A percentile compares a stretch with the other conserved stretches of the same genome.
phyloP scores from a whole-genome alignment of 257 asterid species.

The Rehmannia glutinosa region DNA sequence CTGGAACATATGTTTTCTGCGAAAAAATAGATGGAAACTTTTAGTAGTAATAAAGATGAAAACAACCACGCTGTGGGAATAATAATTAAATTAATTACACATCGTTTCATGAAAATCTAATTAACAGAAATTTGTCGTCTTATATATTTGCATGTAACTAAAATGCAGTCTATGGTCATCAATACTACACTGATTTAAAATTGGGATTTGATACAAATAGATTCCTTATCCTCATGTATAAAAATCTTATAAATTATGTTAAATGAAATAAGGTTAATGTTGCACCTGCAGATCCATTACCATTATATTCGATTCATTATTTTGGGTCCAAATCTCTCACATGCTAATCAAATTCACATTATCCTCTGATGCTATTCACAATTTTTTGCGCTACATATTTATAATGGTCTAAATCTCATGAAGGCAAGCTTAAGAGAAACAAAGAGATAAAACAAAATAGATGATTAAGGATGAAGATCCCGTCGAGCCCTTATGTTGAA shows the following conservation, averaged over 20 bases:
- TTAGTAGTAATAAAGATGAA: not conserved
- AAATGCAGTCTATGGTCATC: not conserved
- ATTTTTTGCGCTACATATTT: not conserved
- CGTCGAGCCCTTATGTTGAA: not conserved
- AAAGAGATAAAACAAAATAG: not conserved
- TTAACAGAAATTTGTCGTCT: not conserved
- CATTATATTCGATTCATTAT: not conserved
- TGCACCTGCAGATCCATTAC: not conserved
- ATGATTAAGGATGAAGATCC: not conserved
- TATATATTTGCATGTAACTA: not conserved
- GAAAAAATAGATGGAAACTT: not conserved
- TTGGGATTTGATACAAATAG: not conserved
- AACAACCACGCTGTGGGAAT: not conserved
- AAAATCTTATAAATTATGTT: not conserved
- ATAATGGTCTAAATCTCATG: conserved; percentile 1
- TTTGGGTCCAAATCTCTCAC: not conserved
- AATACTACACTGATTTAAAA: not conserved
- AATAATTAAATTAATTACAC: not conserved
- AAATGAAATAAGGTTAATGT: not conserved
- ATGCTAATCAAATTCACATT: not conserved
- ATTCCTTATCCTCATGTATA: not conserved
- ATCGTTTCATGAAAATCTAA: not conserved
- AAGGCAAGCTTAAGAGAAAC: not conserved
- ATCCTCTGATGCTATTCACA: not conserved
- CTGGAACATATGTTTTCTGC: not conserved